Base-by-base conservation (phyloP, 345 rosid genomes). In the Lepidium africanum region DNA sequence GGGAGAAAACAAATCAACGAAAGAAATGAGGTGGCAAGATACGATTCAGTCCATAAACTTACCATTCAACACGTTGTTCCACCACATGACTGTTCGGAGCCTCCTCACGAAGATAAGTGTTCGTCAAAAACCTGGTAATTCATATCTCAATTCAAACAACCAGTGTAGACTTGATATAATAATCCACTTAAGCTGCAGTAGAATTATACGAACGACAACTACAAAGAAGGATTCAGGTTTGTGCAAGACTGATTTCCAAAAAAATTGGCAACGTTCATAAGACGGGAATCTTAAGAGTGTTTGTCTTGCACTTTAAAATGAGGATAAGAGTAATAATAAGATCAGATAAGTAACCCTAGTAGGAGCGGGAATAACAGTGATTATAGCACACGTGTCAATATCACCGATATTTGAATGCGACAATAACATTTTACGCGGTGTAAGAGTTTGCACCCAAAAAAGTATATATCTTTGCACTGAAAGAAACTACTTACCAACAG, bases 11-110 rank as follows among this genome's bases (percentile, higher is more conserved):
- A 35, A 17, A 13, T 5, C 1, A 17, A 55, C 5, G 10, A 21
- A 65, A 32, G 10, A 6, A 39, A 14, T 0, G 32, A 58, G 43
- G 67, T 59, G 19, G 35, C 68, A 67, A 68, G 10, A 47, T 25
- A 13, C 61, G 46, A 69, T 60, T 41, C 63, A 77, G 64, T 56
- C 62, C 46, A 70, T 64, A 67, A 42, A 84, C 87, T 86, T 89
- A 76, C 99, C 99, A 95, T 83, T 95, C 99, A 27, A 95, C 99
- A 7, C 89, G 91, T 76, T 95, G 99, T 83, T 95, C 97, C 38
- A 95, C 96, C 47, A 89, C 99, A 76, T 95, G 96, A 84, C 96
- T 91, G 57, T 90, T 95, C 67, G 96, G 97, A 73, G 87, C 82
- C 83, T 95, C 99, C 74, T 95, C 99, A 50, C 96, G 87, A 70